A percentile compares a stretch with the other conserved stretches of the same genome.
Evolutionary conservation across 2,329 filamentous ascomycete genomes (phyloP).

Genomic region (Colletotrichum sp.): DNA sequence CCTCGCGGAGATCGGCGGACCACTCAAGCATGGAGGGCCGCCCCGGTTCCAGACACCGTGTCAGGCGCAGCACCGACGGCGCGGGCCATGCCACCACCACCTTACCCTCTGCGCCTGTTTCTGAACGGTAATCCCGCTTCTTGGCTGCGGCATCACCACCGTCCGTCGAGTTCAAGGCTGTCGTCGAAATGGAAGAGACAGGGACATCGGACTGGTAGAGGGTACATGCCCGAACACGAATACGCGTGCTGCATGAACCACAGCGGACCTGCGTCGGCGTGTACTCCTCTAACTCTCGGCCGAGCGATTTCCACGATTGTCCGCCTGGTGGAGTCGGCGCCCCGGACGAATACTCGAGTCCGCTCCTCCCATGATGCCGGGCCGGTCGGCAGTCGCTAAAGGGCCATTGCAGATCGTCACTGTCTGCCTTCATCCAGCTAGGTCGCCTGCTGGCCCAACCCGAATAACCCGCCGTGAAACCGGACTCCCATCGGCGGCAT

Average conservation of each 20-base stretch:
- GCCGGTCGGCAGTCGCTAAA: background rate
- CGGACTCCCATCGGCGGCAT: background rate
- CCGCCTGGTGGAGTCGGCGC: conserved; percentile 1
- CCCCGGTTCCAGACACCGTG: background rate
- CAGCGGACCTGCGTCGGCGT: background rate
- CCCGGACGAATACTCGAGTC: conserved; percentile 1
- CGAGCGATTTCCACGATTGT: background rate
- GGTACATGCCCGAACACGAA: conserved; percentile 3
- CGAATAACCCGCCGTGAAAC: background rate
- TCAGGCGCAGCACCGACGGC: background rate
- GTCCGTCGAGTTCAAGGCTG: background rate
- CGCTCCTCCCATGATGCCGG: conserved; percentile 7
- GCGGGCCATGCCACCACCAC: background rate
- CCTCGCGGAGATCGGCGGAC: background rate
- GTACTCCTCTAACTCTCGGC: background rate
- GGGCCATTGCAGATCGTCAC: background rate
- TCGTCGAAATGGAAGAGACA: background rate
- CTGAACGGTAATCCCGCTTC: background rate
- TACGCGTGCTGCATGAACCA: background rate
- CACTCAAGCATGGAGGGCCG: background rate
- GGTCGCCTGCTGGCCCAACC: background rate
- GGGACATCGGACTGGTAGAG: background rate
- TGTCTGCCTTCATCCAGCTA: background rate
- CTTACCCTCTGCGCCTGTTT: background rate
- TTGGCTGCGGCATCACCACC: background rate